phyloP scores from a whole-genome alignment of 2,329 filamentous ascomycete genomes.

The Fusarium veterinarium region DNA sequence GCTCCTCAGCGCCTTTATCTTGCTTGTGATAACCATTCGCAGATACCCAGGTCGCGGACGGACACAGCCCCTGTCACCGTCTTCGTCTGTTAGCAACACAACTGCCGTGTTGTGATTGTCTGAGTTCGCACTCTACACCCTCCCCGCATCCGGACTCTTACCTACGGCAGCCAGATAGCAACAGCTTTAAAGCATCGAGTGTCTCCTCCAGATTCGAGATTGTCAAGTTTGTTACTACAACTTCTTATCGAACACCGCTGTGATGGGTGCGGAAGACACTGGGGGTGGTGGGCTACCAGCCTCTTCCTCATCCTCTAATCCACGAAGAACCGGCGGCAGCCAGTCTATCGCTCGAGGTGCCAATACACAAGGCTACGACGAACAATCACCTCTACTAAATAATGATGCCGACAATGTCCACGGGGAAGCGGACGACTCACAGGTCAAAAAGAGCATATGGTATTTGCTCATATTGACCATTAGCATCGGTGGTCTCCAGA shows the following conservation, averaged over 20 bases:
- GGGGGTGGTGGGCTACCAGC: constrained; percentile 9
- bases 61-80: constrained; percentile 10
- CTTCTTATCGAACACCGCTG: constrained; percentile 5
- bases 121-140: not conserved
- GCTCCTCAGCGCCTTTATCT: not conserved
- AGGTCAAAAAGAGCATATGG: constrained; percentile 82
- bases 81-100: constrained; percentile 3
- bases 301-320: constrained; percentile 12
- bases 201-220: constrained; percentile 9
- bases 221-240: constrained; percentile 6
- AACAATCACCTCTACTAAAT: constrained; percentile 49
- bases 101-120: constrained; percentile 10
- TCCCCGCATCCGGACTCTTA: constrained; percentile 29
- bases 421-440: constrained; percentile 46
- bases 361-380: constrained; percentile 33
- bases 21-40: constrained; percentile 21
- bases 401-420: constrained; percentile 17
- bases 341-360: constrained; percentile 34
- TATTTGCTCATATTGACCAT: constrained; percentile 89
- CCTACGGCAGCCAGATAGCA: constrained; percentile 6
- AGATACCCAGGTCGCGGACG: constrained; percentile 8
- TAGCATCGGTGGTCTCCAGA: constrained; percentile 87
- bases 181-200: constrained; percentile 18
- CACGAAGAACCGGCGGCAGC: constrained; percentile 18
- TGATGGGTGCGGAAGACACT: constrained; percentile 29